Base-by-base conservation (phyloP, 768 basidiomycete genomes). In the Auricularia cornea region DNA sequence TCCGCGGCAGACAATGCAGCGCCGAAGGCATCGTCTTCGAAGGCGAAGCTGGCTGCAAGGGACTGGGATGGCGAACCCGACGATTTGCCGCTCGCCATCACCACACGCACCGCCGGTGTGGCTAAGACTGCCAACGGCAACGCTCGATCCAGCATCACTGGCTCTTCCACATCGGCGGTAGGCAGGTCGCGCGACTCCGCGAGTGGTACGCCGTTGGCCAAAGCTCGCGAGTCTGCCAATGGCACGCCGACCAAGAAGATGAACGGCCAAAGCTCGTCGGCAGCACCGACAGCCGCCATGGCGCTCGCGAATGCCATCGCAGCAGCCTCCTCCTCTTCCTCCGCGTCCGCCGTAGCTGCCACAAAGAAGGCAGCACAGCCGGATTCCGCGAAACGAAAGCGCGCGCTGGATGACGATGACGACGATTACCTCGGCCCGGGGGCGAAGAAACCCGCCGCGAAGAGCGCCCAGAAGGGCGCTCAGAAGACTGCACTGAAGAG, bases 291-390 rank as follows among this genome's bases (percentile, higher is more conserved):
- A 10, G 44, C 20, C 44, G 16, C 44, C 44, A 20, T 20, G 10
- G 44, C 44, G 44, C 44, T 18, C 12, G 44, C 16, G 44, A 48
- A 23, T 48, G 26, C 26, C 54, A 57, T 28, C 54, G 54, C 26
- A 1, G 16, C 44, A 20, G 54, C 54, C 75, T 90, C 2, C 84
- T 82, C 60, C 81, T 75, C 60, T 72, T 87, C 6, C 81, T 83
- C 4, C 76, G 80, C n/a, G 79, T 81, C 3, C 75, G 82, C 28
- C 75, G 84, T 29, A 72, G 82, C 44, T 16, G 44, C 18, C 5
- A 11, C 29, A 26, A 30, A 23, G 64, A 64, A 48, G 59, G 52
- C 16, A 69, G 67, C 23, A 10, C 38, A 31, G 23, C 48, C 12
- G 60, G 65, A 63, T 60, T 65, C 63, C 48, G 61, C 57, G 57